Percentiles rank a stretch among this genome's conserved stretches.
These are phyloP conservation scores for Ogataea corticis DNA, from an alignment of 805 yeast species.

Conservation along the genomic window DNA sequence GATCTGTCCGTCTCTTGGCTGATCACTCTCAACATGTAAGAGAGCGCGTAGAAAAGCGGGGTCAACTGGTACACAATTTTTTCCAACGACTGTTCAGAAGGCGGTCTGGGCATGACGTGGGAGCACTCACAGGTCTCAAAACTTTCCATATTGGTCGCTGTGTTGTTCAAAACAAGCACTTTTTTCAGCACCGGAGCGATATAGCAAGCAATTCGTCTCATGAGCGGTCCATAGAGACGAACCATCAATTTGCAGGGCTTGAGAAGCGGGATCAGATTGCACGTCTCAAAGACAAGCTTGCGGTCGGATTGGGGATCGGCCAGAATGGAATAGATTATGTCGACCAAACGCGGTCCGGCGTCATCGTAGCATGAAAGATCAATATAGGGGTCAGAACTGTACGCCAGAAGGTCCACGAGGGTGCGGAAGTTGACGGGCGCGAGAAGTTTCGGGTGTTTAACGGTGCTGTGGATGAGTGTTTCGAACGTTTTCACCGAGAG, in stretches of 20 bases:
- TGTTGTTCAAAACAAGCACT: constrained; percentile 20
- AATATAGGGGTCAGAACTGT: constrained; percentile 19
- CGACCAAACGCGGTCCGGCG: constrained; percentile 18
- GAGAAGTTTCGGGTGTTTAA: constrained; percentile 18
- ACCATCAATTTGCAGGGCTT: constrained; percentile 10
- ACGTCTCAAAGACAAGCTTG: constrained; percentile 23
- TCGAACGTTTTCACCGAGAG: constrained; percentile 15
- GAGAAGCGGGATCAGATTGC: constrained; percentile 29
- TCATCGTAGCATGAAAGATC: constrained; percentile 8
- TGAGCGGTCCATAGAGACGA: constrained; percentile 23
- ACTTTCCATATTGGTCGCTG: constrained; percentile 11
- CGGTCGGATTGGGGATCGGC: constrained; percentile 7
- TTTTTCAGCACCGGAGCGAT: constrained; percentile 25
- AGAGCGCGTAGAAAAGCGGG: constrained; percentile 28
- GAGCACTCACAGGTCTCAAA: constrained; percentile 19
- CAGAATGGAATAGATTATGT: constrained; percentile 17
- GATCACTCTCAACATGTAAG: constrained; percentile 22
- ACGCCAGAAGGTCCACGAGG: constrained; percentile 25
- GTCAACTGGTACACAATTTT: constrained; percentile 21
- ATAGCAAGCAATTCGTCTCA: constrained; percentile 22
- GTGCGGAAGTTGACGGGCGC: constrained; percentile 31
- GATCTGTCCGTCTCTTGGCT: background rate
- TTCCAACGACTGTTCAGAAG: constrained; percentile 20
- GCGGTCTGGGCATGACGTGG: constrained; percentile 22
- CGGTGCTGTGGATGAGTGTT: constrained; percentile 21